Percentiles rank a stretch among this genome's conserved stretches.
Conservation (phyloP, 257 asterid species). For the Paraleonurus japonicus region DNA sequence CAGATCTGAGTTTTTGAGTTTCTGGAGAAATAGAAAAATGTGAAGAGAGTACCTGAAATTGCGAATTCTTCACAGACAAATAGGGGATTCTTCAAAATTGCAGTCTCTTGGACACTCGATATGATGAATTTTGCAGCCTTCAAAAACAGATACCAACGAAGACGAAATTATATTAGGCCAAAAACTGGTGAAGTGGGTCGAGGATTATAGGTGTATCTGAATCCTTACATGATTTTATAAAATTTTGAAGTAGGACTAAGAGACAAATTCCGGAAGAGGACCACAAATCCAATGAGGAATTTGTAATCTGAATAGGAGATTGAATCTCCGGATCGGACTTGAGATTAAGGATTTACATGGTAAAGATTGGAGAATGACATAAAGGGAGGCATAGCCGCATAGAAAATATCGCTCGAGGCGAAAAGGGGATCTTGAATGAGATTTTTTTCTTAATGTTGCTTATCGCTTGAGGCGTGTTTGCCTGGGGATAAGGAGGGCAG, state of each 20-base stretch:
- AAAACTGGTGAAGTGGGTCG: not conserved
- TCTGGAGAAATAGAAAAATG: not conserved
- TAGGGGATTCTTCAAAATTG: not conserved
- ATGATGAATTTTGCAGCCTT: not conserved
- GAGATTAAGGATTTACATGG: not conserved
- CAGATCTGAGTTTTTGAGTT: not conserved
- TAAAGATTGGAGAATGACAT: not conserved
- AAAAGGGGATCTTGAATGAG: not conserved
- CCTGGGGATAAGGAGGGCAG: not conserved
- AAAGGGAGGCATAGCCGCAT: not conserved
- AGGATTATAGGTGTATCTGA: not conserved
- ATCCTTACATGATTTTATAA: not conserved
- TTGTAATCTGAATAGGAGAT: not conserved
- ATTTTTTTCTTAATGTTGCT: not conserved
- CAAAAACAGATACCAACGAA: not conserved
- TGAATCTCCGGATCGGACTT: not conserved
- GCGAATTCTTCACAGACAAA: not conserved
- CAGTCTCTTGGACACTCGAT: not conserved
- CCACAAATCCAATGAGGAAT: not conserved
- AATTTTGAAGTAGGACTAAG: not conserved
- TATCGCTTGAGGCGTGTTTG: not conserved
- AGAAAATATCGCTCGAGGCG: not conserved
- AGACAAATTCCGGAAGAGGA: not conserved
- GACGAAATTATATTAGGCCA: not conserved
- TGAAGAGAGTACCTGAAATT: not conserved